A percentile compares a stretch with the other conserved stretches of the same genome.
These are phyloP conservation scores for Dendrobium catenatum DNA, from an alignment of 106 monocot species.

Conservation along the genomic window DNA sequence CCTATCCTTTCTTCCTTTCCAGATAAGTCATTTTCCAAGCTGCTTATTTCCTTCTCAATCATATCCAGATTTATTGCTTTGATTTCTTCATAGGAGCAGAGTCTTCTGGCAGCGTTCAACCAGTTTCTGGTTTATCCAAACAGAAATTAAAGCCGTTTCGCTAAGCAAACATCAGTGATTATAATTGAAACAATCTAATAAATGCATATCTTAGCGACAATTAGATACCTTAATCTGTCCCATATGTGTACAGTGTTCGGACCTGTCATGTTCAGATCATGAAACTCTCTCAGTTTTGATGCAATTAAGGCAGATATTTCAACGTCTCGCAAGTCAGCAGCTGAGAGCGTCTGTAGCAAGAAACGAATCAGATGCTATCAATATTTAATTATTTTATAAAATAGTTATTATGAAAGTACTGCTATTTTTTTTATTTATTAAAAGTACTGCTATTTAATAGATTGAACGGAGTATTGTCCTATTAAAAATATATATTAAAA, in stretches of 20 bases:
- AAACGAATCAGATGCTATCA: not conserved
- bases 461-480: no score
- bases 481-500: no score
- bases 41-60: slow-evolving; percentile 54
- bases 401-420: no score
- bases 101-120: slow-evolving; percentile 36
- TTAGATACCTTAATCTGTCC: slow-evolving; percentile 51
- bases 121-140: slow-evolving; percentile 38
- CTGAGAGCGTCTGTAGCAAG: slow-evolving; percentile 60
- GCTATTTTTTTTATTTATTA: no score
- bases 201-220: not conserved
- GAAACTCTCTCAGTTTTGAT: slow-evolving; percentile 65
- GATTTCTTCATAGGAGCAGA: slow-evolving; percentile 39
- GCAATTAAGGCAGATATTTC: slow-evolving; percentile 62
- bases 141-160: not conserved
- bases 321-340: slow-evolving; percentile 55
- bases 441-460: no score
- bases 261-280: slow-evolving; percentile 75
- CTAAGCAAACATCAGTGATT: no score
- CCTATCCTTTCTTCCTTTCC: slow-evolving; percentile 42
- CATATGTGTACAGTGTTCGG: slow-evolving; percentile 41
- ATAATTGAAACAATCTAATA: not conserved
- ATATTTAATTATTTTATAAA: no score
- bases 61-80: slow-evolving; percentile 47
- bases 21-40: slow-evolving; percentile 42